Base-by-base conservation (phyloP, 1,284 basidiomycete genomes). In the Ustilago sp. region DNA sequence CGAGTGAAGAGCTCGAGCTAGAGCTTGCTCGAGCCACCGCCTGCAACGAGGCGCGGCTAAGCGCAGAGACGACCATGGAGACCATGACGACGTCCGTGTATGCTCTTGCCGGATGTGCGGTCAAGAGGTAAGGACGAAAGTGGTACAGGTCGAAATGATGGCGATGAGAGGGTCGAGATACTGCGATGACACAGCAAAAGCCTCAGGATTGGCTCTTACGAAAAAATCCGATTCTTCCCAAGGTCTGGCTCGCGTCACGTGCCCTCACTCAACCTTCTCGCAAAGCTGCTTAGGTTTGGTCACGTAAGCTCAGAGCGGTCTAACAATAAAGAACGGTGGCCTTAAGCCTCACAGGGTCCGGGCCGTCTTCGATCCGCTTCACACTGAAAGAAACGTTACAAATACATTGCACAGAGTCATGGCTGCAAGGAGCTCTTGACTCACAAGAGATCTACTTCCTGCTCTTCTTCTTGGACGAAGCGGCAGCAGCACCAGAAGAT, bases 181-280 rank as follows among this genome's bases (percentile, higher is more conserved):
- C 52, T 19, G 19, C 34, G 3, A 34, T 54, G 12, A 48, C 45
- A 48, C 57, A 36, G 57, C 28, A 38, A 59, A 36, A 19, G 17
- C 41, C 60, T 55, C 2, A 39, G 47, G 55, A 64, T 54, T 59
- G 55, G 53, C 59, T 38, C 58, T 59, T 48, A 63, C 61, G 65
- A 59, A 73, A 73, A 73, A 73, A 58, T 68, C 65, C 60, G 62
- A 58, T 73, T 59, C 65, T 68, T 68, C 65, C 19, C 23, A 57
- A 61, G 41, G 41, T 50, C 41, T 48, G 47, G 52, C 41, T 19
- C 41, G 62, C 70, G 41, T 73, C 70, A 73, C 70, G 70, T 73
- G 70, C 58, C 23, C 50, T 39, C 28, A 41, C 32, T 38, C 61
- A 45, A 4, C 17, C 15, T 38, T 11, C 31, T 34, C 31, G 8